A percentile compares a stretch with the other conserved stretches of the same genome.
Evolutionary conservation across 2,329 filamentous ascomycete genomes (phyloP).

Genomic region (Emydomyces testavorans): DNA sequence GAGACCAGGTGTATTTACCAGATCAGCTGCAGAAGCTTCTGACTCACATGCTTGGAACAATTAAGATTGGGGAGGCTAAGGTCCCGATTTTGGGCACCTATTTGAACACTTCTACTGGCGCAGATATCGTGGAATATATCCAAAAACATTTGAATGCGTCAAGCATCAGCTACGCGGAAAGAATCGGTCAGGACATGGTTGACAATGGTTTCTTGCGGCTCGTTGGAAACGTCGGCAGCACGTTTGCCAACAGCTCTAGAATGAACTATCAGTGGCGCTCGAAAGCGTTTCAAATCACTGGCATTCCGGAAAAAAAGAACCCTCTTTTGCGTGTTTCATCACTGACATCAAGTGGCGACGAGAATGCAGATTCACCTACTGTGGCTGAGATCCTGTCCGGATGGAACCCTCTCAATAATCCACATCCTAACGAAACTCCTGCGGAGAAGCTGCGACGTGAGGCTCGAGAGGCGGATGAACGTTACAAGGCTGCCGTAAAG

Average conservation of each 20-base stretch:
- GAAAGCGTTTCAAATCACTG: conserved; percentile 77
- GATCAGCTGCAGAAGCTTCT: conserved; percentile 89
- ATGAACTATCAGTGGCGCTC: conserved; percentile 97
- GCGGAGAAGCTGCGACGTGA: conserved; percentile 77
- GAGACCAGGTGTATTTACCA: conserved; percentile 71
- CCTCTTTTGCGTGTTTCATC: conserved; percentile 63
- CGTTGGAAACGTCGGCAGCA: conserved; percentile 86
- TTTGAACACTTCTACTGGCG: conserved; percentile 77
- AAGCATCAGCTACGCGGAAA: conserved; percentile 81
- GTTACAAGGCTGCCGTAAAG: conserved; percentile 76
- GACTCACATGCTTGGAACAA: conserved; percentile 69
- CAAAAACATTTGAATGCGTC: conserved; percentile 76
- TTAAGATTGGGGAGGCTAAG: conserved; percentile 82
- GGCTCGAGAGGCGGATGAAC: conserved; percentile 79
- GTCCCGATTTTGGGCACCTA: conserved; percentile 93
- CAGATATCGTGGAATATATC: conserved; percentile 91
- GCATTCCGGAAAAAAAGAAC: conserved; percentile 78
- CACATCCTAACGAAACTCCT: conserved; percentile 86
- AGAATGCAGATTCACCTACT: conserved; percentile 61
- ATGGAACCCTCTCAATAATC: conserved; percentile 87
- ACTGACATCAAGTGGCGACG: conserved; percentile 46
- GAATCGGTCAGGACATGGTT: conserved; percentile 87
- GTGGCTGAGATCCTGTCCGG: conserved; percentile 81
- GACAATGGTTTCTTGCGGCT: conserved; percentile 75
- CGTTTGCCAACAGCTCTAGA: conserved; percentile 92